These are phyloP conservation scores for Apophysomyces variabilis DNA, from an alignment of 371 early-diverging fungal genomes.

Conservation along the genomic window DNA sequence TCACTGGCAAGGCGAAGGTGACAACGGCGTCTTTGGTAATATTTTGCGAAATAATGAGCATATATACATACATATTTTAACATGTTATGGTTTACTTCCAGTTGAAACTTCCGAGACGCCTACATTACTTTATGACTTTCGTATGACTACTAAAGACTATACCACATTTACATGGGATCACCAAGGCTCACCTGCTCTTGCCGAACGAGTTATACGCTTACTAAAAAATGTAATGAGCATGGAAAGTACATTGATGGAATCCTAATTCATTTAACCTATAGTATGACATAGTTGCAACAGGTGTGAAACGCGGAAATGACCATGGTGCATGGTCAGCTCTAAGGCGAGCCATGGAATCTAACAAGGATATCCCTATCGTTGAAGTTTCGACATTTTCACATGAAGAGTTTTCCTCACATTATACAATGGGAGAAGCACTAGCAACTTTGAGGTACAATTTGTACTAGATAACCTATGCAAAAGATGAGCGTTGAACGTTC, in stretches of 20 bases:
- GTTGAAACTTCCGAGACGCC: constrained; percentile 54
- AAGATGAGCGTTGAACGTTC: background rate
- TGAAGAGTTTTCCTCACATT: constrained; percentile 31
- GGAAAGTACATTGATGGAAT: background rate
- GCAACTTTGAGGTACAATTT: constrained; percentile 28
- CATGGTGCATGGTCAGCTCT: constrained; percentile 68
- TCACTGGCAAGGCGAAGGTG: constrained; percentile 59
- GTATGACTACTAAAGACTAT: constrained; percentile 59
- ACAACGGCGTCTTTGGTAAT: constrained; percentile 40
- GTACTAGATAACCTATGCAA: background rate
- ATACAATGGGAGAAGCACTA: constrained; percentile 34
- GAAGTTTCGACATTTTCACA: constrained; percentile 52
- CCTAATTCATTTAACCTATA: constrained; percentile 16
- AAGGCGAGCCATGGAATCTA: constrained; percentile 50
- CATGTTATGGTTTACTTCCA: constrained; percentile 9
- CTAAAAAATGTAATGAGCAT: constrained; percentile 35
- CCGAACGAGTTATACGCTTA: constrained; percentile 55
- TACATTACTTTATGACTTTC: constrained; percentile 69
- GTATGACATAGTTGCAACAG: constrained; percentile 44
- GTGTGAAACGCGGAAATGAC: constrained; percentile 56
- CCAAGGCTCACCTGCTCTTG: constrained; percentile 53
- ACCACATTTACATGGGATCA: constrained; percentile 65
- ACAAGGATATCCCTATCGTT: constrained; percentile 57
- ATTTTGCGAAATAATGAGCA: background rate
- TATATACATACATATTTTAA: background rate